Evolutionary conservation across 805 yeast genomes (phyloP).

Genomic region (Myxozyma sirexii): DNA sequence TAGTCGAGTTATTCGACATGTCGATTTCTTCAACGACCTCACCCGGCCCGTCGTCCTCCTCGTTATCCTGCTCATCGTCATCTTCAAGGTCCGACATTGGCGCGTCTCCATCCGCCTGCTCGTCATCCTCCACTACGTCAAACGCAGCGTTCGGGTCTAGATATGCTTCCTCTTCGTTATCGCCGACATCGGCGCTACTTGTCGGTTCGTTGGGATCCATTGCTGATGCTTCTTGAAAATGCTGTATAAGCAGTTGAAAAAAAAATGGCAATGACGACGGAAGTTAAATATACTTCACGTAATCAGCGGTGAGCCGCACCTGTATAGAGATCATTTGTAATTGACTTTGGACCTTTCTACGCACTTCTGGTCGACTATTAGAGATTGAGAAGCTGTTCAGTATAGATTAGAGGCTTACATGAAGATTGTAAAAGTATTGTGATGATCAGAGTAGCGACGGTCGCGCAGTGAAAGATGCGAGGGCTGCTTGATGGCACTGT

Average conservation of each 20-base stretch:
- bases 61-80: constrained; percentile 4
- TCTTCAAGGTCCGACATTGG: constrained; percentile 16
- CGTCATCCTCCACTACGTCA: constrained; percentile 18
- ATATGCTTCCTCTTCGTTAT: constrained; percentile 9
- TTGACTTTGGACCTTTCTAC: too few species aligned
- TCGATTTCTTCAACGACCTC: constrained; percentile 50
- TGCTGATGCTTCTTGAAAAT: background rate
- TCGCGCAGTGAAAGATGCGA: too few species aligned
- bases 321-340: too few species aligned
- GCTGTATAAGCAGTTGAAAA: background rate
- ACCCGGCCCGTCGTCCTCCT: constrained; percentile 1
- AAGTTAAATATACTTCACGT: background rate
- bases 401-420: too few species aligned
- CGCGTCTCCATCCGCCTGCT: constrained; percentile 8
- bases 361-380: too few species aligned
- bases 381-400: too few species aligned
- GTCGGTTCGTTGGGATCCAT: constrained; percentile 1
- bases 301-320: background rate
- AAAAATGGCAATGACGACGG: background rate
- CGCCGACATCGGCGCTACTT: background rate
- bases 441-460: too few species aligned
- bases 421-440: too few species aligned
- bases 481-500: too few species aligned
- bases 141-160: constrained; percentile 11
- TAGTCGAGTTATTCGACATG: constrained; percentile 83